Conservation (phyloP, 345 rosid genomes). For the Salix suchowensis region DNA sequence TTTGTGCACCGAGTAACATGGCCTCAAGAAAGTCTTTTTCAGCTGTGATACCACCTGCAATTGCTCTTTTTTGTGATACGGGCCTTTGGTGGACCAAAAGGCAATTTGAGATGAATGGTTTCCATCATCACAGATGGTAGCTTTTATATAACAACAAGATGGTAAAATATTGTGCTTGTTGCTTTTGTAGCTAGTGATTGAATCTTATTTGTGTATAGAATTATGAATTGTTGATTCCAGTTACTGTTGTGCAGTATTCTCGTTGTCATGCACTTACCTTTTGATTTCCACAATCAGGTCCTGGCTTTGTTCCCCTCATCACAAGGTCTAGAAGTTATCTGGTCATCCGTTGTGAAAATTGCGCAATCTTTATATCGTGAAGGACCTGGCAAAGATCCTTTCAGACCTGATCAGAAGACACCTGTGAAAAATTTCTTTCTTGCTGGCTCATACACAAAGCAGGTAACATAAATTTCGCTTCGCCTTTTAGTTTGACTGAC, state of each 20-base stretch:
- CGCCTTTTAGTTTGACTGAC: background rate
- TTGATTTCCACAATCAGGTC: conserved; percentile 40
- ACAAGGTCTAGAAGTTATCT: conserved; percentile 69
- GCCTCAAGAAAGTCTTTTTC: background rate
- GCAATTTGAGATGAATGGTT: background rate
- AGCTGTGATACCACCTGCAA: background rate
- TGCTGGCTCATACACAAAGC: conserved; percentile 92
- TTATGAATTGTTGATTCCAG: background rate
- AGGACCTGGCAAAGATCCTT: conserved; percentile 95
- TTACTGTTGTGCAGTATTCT: background rate
- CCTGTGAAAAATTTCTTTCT: conserved; percentile 90
- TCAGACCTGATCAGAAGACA: conserved; percentile 93
- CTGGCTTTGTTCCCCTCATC: conserved; percentile 78
- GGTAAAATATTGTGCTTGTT: background rate
- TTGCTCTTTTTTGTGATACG: background rate
- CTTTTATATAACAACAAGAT: background rate
- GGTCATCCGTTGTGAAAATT: conserved; percentile 96
- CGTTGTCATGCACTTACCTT: background rate
- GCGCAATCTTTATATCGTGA: conserved; percentile 94
- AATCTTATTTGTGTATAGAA: background rate
- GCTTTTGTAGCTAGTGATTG: background rate
- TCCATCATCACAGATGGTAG: background rate
- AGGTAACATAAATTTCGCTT: conserved; percentile 41
- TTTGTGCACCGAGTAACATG: background rate
- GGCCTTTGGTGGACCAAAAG: background rate